Conservation (phyloP, 2,329 filamentous ascomycete species). For the Diplocarpon rosae region DNA sequence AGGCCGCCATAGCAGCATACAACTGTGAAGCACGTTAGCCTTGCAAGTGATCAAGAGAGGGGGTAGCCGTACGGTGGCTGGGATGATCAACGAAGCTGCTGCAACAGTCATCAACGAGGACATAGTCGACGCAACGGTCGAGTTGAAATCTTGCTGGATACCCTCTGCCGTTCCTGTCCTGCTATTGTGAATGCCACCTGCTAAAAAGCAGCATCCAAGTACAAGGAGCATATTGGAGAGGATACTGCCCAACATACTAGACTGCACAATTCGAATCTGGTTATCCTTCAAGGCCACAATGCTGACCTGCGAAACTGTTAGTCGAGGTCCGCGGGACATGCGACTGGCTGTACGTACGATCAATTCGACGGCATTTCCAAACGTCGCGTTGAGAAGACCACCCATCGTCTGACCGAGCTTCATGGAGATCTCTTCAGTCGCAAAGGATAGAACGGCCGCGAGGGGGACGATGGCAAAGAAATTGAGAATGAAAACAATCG, state of each 20-base stretch:
- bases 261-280: slow-evolving; percentile 93
- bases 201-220: slow-evolving; percentile 69
- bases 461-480: slow-evolving; percentile 49
- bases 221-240: slow-evolving; percentile 88
- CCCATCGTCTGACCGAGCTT: slow-evolving; percentile 46
- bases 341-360: slow-evolving; percentile 32
- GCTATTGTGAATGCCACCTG: slow-evolving; percentile 54
- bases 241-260: slow-evolving; percentile 93
- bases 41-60: background rate
- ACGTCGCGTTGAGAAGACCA: slow-evolving; percentile 40
- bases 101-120: slow-evolving; percentile 62
- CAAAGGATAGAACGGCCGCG: slow-evolving; percentile 43
- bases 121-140: slow-evolving; percentile 69
- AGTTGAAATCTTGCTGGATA: slow-evolving; percentile 63
- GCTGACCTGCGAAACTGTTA: slow-evolving; percentile 53
- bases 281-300: slow-evolving; percentile 78
- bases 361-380: slow-evolving; percentile 44
- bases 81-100: slow-evolving; percentile 68
- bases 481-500: slow-evolving; percentile 46
- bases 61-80: slow-evolving; percentile 45
- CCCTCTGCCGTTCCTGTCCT: slow-evolving; percentile 18
- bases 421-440: slow-evolving; percentile 43
- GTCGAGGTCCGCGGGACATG: background rate
- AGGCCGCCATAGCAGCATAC: background rate
- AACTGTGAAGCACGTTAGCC: background rate